Base-by-base conservation (phyloP, 805 yeast genomes). In the Cyberlindnera meyerae region DNA sequence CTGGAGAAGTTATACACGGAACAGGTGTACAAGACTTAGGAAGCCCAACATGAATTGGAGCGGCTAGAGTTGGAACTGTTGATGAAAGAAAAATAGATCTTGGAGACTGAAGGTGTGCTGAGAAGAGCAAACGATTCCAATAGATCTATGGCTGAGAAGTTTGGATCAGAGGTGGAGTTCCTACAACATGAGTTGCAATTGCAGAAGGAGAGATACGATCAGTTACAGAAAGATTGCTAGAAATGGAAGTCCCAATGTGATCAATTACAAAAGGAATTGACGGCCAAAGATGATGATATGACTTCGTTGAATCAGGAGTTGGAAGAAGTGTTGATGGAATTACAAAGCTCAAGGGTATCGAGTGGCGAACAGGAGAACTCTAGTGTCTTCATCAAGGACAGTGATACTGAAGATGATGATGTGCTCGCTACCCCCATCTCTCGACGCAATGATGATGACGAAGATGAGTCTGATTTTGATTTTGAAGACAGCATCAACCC, bases 31-130 rank as follows among this genome's bases (percentile, higher is more conserved):
- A 45, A 51, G 9, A 53, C 55, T 14, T 59, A 60, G 31, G 53
- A 54, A 16, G 43, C 59, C 4, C 44, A 51, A 11, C 51, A 52
- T n/a, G 68, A 65, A 28, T 54, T 55, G 36, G 69, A 65, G 37
- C 49, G 56, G 31, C 43, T 62, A 11, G 66, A 63, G 33, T 31
- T 44, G 25, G 70, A 63, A 24, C 31, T 68, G 6, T 33, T 43
- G 18, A 15, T 36, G 9, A 61, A 57, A 33, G 63, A 60, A 30
- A 46, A 47, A 30, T 36, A 31, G 15, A 13, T 51, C 2, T 25
- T 44, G n/a, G 27, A 31, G n/a, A 34, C 35, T 6, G 45, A 45
- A 29, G 33, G 13, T 17, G 24, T 31, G 4, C 31, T 42, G 17
- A 36, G 17, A 15, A 25, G 44, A 8, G 22, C 47, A 11, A 32